A percentile compares a stretch with the other conserved stretches of the same genome.
These are phyloP conservation scores for Delonix regia DNA, from an alignment of 306 rosid genomes.

Conservation along the genomic window DNA sequence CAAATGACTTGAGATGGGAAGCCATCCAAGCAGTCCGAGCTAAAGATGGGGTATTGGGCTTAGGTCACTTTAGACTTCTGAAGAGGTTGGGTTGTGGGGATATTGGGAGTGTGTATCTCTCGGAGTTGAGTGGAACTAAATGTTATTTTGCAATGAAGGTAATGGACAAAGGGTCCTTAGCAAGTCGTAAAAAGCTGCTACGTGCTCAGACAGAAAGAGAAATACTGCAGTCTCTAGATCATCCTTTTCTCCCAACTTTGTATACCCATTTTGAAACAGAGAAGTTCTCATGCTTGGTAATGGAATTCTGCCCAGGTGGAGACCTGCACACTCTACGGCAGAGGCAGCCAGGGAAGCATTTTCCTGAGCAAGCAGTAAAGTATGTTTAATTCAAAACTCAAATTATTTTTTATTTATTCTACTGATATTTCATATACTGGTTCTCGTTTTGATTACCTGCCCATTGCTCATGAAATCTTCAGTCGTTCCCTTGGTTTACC, in stretches of 20 bases:
- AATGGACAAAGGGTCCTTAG: constrained; percentile 97
- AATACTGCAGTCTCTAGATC: constrained; percentile 92
- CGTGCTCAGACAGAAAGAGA: constrained; percentile 99
- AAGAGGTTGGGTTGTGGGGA: constrained; percentile 99
- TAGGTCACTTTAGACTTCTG: constrained; percentile 84
- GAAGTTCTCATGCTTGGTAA: constrained; percentile 96
- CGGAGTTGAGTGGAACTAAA: constrained; percentile 95
- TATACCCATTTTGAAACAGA: constrained; percentile 98
- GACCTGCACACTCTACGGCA: constrained; percentile 97
- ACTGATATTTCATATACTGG: constrained; percentile 20
- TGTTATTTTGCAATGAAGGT: constrained; percentile 98
- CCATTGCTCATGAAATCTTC: constrained; percentile 4
- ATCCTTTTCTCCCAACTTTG: constrained; percentile 94
- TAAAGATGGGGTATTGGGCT: constrained; percentile 82
- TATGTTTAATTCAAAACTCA: constrained; percentile 58
- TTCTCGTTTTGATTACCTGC: not conserved
- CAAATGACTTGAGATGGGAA: constrained; percentile 98
- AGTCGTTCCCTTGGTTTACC: not conserved
- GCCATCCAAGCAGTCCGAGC: constrained; percentile 89
- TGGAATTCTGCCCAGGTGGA: constrained; percentile 99
- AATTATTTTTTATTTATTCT: constrained; percentile 17
- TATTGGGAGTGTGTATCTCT: constrained; percentile 96
- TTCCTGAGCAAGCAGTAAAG: constrained; percentile 99
- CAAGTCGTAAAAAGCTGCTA: constrained; percentile 90
- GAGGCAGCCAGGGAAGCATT: constrained; percentile 98